Evolutionary conservation across 2,329 filamentous ascomycete genomes (phyloP), one percentile per base, ranked within the genome.

Genomic region (Sarocladiaceae sp.): DNA sequence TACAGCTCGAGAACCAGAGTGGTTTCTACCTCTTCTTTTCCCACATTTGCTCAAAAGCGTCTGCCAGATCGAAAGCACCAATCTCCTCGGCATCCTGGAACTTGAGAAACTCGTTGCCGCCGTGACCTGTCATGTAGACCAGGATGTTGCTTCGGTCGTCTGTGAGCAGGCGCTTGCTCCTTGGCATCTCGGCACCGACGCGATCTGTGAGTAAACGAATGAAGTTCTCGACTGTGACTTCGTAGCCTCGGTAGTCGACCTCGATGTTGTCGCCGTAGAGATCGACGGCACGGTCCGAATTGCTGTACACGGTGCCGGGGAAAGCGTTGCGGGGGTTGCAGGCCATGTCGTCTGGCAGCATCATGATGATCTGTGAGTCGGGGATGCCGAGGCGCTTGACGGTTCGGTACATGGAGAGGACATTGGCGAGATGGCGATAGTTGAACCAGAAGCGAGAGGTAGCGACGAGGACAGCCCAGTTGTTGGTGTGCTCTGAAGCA

Each of bases 361-460:
- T 97, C 53, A 98, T 85, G 62, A 98, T 97, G 67, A 98, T 98
- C 64, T 98, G 93, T 43, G 88, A 95, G 67, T 98, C 93, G 27
- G 93, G 93, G 48, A 98, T 98, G 39, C 93, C 93, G 29, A 98
- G 82, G 11, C 93, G 87, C 71, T 98, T 98, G 51, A 98, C 93
- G 46, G 93, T 98, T 47, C 93, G 88, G 69, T 98, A 98, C 51
- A 98, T 82, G 48, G 91, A 96, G 49, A 98, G 81, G 15, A 95
- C 93, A 69, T 98, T 98, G 64, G 93, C 90, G 43, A 98, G 83
- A 65, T 98, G 93, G 47, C 93, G 86, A 68, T 98, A 98, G 70
- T 98, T 98, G 81, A 98, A 98, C 93, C 93, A 98, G 75, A 98
- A 98, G 44, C 93, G 86, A 44, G 93, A 98, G 5, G 93, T 98